Base-by-base conservation (phyloP, 805 yeast genomes). In the Dipodascus albidus region DNA sequence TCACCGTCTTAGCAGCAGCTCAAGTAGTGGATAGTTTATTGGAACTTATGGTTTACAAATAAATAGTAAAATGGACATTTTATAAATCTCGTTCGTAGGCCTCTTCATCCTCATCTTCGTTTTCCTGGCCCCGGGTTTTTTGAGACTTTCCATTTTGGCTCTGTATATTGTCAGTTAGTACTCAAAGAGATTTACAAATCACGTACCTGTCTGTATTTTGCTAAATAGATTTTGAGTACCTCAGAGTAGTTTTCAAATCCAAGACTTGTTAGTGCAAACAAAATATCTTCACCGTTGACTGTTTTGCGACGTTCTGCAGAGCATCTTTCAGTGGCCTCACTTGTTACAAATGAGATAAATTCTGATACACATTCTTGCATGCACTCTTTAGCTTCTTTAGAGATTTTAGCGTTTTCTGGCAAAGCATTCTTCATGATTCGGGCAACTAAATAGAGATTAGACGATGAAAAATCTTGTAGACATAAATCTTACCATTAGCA, bases 381-480 rank as follows among this genome's bases (percentile, higher is more conserved):
- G 59, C 87, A 80, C 60, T 83, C 90, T 61, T 84, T 83, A 47
- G 90, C 85, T 61, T 85, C 93, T 61, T 84, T 85, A 21, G 88
- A 81, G 1, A 85, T 81, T 61, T 85, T 85, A 9, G 90, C 91
- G 38, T 82, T 80, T 11, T 74, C 69, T 2, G 93, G 91, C 27
- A 85, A 69, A 1, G 91, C 83, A 53, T 70, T 74, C 62, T 85
- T 85, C 91, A 85, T 85, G 51, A 85, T 78, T 52, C 91, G 71
- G n/a, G 85, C 83, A 22, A 55, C 44, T 38, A 38, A 6, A 27
- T 11, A 38, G 3, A 38, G 9, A 38, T 38, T 38, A 80, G 78
- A 72, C 53, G 9, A 23, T 20, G 20, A 52, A 19, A 31, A 2
- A 22, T 47, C 17, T 68, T 22, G 24, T 67, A 71, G 38, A 15